phyloP scores from a whole-genome alignment of 2,329 filamentous ascomycete species.

The Fusarium scirpi region DNA sequence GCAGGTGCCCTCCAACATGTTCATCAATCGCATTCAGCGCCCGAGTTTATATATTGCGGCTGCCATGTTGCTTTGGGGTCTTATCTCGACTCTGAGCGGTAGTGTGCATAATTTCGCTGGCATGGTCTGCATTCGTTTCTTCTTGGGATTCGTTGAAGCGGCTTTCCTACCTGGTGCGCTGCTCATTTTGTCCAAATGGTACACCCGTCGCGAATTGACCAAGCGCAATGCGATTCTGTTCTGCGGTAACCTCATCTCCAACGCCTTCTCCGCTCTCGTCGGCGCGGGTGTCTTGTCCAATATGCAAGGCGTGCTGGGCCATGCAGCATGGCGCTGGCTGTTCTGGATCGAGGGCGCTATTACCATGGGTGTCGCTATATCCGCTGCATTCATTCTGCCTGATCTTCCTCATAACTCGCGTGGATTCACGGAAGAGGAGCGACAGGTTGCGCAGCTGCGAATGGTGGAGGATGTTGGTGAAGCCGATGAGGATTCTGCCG shows the following conservation, averaged over 20 bases:
- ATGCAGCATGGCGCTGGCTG: constrained; percentile 71
- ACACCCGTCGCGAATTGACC: constrained; percentile 70
- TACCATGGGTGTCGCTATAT: constrained; percentile 63
- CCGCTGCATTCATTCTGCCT: constrained; percentile 62
- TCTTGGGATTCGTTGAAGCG: constrained; percentile 72
- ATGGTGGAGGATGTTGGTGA: constrained; percentile 70
- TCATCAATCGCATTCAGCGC: constrained; percentile 65
- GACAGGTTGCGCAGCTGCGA: constrained; percentile 64
- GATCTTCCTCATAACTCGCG: constrained; percentile 67
- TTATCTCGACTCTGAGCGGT: constrained; percentile 69
- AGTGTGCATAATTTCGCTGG: constrained; percentile 63
- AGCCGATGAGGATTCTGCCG: constrained; percentile 63
- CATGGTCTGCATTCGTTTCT: constrained; percentile 68
- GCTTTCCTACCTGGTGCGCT: constrained; percentile 74
- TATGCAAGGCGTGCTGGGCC: constrained; percentile 66
- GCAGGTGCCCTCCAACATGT: constrained; percentile 70
- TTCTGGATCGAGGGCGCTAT: constrained; percentile 69
- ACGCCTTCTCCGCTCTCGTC: constrained; percentile 70
- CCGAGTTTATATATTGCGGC: constrained; percentile 64
- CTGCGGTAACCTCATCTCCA: constrained; percentile 70
- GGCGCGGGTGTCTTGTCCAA: constrained; percentile 69
- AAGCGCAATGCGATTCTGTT: constrained; percentile 68
- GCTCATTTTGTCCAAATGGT: constrained; percentile 74
- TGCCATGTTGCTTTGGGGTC: constrained; percentile 70
- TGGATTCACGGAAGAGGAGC: constrained; percentile 71